These are phyloP conservation scores for Fremontodendron californicum DNA, from an alignment of 345 rosid species.

Conservation along the genomic window DNA sequence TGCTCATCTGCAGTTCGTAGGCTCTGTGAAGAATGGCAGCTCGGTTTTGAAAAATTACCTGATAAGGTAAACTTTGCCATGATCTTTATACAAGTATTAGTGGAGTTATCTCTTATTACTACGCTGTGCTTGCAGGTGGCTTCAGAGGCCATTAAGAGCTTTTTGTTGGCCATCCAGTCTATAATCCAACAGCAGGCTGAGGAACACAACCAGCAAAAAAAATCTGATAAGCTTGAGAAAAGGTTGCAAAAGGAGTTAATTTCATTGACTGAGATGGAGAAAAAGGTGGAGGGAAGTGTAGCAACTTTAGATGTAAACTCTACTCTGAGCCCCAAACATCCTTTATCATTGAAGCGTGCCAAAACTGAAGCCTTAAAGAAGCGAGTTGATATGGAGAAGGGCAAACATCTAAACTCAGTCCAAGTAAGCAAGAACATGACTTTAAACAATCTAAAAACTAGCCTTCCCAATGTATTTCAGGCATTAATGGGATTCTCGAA, in stretches of 20 bases:
- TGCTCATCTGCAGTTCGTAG: slow-evolving; percentile 44
- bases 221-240: slow-evolving; percentile 53
- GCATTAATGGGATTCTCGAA: slow-evolving; percentile 53
- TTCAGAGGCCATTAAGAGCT: slow-evolving; percentile 62
- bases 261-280: slow-evolving; percentile 59
- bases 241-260: slow-evolving; percentile 61
- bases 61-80: slow-evolving; percentile 49
- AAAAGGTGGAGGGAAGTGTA: slow-evolving; percentile 39
- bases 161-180: slow-evolving; percentile 51
- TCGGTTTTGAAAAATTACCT: slow-evolving; percentile 54
- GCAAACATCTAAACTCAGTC: slow-evolving; percentile 42
- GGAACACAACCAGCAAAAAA: slow-evolving; percentile 52
- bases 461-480: slow-evolving; percentile 71
- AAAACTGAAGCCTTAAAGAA: slow-evolving; percentile 55
- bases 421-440: slow-evolving; percentile 55
- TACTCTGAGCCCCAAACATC: slow-evolving; percentile 60
- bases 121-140: slow-evolving; percentile 43
- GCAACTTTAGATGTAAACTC: slow-evolving; percentile 29
- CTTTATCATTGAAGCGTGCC: slow-evolving; percentile 54
- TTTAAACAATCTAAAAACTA: slow-evolving; percentile 60
- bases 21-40: slow-evolving; percentile 68
- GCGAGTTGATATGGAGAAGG: slow-evolving; percentile 53
- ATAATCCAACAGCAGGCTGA: slow-evolving; percentile 60
- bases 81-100: neutral
- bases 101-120: neutral